Evolutionary conservation across 2,329 filamentous ascomycete species (phyloP), one percentile per base, ranked within the genome.

Genomic region (Botrytis fragariae): DNA sequence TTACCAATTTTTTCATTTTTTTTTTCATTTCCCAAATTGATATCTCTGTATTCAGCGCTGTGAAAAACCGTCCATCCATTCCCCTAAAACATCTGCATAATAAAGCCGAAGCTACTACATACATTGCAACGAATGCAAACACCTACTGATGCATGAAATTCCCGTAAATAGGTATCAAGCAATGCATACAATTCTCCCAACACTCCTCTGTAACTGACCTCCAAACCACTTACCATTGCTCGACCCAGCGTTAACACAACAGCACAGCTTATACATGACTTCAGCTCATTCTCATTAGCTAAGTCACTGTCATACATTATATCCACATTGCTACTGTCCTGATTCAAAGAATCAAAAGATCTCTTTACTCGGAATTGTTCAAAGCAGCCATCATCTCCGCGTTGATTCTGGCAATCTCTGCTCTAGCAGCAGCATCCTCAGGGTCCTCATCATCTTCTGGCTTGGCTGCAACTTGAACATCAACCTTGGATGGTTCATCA

Each of bases 371-470:
- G 6, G 37, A 69, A 35, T 75, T 74, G 35, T n/a, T 72, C 63
- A 72, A 65, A 37, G 74, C 74, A 62, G 72, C 71, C 70, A 73
- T 77, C 72, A 78, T 73, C 57, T 79, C 77, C 20, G 77, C 78
- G 68, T 80, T 79, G 42, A 79, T 62, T 37, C 67, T 73, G 32
- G 77, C 79, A 64, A 79, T 77, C 57, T 80, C 79, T 35, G 76
- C 77, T 29, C 76, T 71, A 6, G 77, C 78, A 39, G 76, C 76
- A 61, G 73, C 72, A 72, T 79, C 79, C 72, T 76, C 77, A 22
- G 77, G 76, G 35, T 78, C 77, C 71, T 78, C 74, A 16, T 59
- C 65, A 29, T 71, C 72, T n/a, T 62, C 59, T 37, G 61, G 42
- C 18, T 32, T 22, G n/a, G 44, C 51, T 25, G 48, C 45, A 44